Conservation (phyloP, 805 yeast species). For the Candida methanosorbosa region DNA sequence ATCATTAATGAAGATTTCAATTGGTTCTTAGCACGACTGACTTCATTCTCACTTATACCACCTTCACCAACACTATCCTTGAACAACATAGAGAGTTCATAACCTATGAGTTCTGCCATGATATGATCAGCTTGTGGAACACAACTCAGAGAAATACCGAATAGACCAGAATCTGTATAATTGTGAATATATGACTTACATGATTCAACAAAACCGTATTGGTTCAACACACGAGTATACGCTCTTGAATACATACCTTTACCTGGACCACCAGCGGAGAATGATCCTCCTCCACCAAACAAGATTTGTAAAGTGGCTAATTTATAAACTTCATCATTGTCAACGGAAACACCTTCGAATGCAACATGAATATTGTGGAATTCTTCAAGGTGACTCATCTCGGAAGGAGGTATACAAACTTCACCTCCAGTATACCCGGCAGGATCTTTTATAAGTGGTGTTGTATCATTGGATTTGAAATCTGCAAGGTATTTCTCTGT, state of each 20-base stretch:
- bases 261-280: slow-evolving; percentile 98
- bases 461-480: slow-evolving; percentile 30
- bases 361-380: slow-evolving; percentile 80
- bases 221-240: slow-evolving; percentile 85
- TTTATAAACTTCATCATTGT: slow-evolving; percentile 82
- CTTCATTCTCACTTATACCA: slow-evolving; percentile 63
- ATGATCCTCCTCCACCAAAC: slow-evolving; percentile 95
- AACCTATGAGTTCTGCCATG: slow-evolving; percentile 69
- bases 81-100: slow-evolving; percentile 44
- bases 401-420: slow-evolving; percentile 42
- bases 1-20: slow-evolving; percentile 78
- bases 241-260: slow-evolving; percentile 97
- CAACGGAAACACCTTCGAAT: slow-evolving; percentile 79
- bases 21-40: slow-evolving; percentile 86
- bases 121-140: slow-evolving; percentile 81
- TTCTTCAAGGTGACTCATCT: slow-evolving; percentile 64
- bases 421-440: slow-evolving; percentile 58
- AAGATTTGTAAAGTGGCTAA: slow-evolving; percentile 83
- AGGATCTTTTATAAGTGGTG: slow-evolving; percentile 21
- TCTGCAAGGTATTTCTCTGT: slow-evolving; percentile 58
- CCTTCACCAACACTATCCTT: slow-evolving; percentile 40
- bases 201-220: slow-evolving; percentile 83
- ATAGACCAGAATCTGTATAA: slow-evolving; percentile 82
- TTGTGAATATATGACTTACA: slow-evolving; percentile 85
- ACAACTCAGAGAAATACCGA: slow-evolving; percentile 82